A percentile compares a stretch with the other conserved stretches of the same genome.
phyloP scores from a whole-genome alignment of 805 yeast species.

The Yamadazyma kitorensis region DNA sequence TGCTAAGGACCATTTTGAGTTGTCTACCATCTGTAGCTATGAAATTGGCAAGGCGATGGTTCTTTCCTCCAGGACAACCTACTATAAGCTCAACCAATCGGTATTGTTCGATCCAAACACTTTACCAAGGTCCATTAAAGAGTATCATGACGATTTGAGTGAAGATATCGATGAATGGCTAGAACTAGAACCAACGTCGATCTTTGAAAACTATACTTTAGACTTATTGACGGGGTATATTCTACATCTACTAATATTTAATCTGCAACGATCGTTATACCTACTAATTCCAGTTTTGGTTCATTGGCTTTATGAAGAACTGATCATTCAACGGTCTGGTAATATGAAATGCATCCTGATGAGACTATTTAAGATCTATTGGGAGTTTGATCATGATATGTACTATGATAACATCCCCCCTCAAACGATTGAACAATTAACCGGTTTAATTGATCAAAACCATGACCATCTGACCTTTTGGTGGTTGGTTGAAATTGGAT shows the following conservation, averaged over 20 bases:
- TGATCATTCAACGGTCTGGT: conserved; percentile 1
- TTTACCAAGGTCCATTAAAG: conserved; percentile 21
- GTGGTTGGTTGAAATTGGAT: conserved; percentile 23
- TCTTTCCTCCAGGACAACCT: conserved; percentile 31
- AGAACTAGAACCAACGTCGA: conserved; percentile 26
- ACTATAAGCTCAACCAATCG: conserved; percentile 28
- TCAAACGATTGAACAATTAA: conserved; percentile 14
- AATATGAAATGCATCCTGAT: conserved; percentile 11
- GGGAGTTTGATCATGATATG: conserved; percentile 17
- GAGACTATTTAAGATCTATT: conserved; percentile 22
- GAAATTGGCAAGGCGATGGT: conserved; percentile 35
- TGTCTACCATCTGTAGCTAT: conserved; percentile 15
- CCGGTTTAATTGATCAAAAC: conserved; percentile 9
- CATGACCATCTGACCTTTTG: conserved; percentile 19
- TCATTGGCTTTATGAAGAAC: conserved; percentile 37
- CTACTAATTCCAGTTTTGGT: conserved; percentile 32
- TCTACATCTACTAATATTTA: conserved; percentile 30
- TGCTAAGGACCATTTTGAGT: neutral
- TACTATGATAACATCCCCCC: conserved; percentile 14
- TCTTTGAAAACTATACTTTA: conserved; percentile 19
- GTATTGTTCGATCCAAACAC: conserved; percentile 24
- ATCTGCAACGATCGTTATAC: conserved; percentile 31
- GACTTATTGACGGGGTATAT: conserved; percentile 34
- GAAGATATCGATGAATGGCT: conserved; percentile 40
- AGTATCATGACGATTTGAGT: conserved; percentile 20